Evolutionary conservation across 306 rosid genomes (phyloP).

Genomic region (Quillaja saponaria): DNA sequence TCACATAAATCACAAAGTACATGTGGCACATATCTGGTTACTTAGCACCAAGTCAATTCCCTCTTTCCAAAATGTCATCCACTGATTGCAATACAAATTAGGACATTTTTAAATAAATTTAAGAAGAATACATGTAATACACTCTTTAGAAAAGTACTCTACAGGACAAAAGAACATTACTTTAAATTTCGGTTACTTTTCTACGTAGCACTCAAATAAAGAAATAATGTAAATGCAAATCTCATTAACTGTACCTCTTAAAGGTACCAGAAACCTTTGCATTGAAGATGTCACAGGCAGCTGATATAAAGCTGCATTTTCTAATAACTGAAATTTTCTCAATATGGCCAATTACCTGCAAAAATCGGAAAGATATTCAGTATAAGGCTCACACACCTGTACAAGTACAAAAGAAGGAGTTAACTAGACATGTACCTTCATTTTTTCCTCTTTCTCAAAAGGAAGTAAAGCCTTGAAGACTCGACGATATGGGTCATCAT

Average conservation of each 20-base stretch:
- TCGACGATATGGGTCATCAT: conserved; percentile 63
- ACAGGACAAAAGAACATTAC: conserved; percentile 8
- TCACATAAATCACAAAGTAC: no score
- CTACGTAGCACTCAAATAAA: no score
- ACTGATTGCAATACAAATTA: no score
- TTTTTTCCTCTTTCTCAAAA: conserved; percentile 78
- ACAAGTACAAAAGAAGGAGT: conserved; percentile 23
- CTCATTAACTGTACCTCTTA: conserved; percentile 56
- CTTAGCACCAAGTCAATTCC: no score
- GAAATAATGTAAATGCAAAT: background rate
- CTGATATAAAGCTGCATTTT: conserved; percentile 72
- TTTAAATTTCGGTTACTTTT: background rate
- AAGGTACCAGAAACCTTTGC: conserved; percentile 93
- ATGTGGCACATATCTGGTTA: no score
- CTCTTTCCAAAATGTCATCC: no score
- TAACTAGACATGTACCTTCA: conserved; percentile 53
- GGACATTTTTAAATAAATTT: no score
- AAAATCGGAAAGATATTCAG: conserved; percentile 4
- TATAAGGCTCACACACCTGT: conserved; percentile 3
- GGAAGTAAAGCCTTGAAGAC: conserved; percentile 90
- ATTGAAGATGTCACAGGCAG: conserved; percentile 75
- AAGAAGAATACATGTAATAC: no score
- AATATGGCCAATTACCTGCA: conserved; percentile 77
- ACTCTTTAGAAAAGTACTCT: no score
- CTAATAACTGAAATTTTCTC: conserved; percentile 73